These are phyloP conservation scores for Yamadazyma akitaensis DNA, from an alignment of 805 yeast species.

Conservation along the genomic window DNA sequence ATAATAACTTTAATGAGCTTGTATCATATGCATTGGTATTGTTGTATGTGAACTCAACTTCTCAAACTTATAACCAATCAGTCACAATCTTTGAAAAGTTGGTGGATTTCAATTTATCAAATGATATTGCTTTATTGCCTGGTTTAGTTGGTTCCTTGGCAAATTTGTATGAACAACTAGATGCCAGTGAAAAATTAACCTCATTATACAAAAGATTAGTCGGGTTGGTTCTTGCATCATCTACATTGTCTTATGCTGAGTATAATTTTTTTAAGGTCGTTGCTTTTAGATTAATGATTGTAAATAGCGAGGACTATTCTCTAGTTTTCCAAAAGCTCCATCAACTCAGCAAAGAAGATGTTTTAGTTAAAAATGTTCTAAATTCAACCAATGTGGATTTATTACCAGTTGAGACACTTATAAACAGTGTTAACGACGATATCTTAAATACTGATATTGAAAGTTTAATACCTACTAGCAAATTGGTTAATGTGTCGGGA, in stretches of 20 bases:
- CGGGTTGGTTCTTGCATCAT: constrained; percentile 12
- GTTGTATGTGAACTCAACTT: constrained; percentile 21
- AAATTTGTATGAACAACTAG: constrained; percentile 46
- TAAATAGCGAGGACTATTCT: constrained; percentile 14
- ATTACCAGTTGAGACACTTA: constrained; percentile 22
- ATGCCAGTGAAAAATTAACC: constrained; percentile 30
- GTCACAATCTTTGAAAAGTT: constrained; percentile 34
- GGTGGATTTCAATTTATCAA: constrained; percentile 11
- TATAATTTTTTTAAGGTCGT: constrained; percentile 28
- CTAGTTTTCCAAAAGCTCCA: constrained; percentile 21
- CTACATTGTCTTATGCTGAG: constrained; percentile 9
- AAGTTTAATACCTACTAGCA: constrained; percentile 17
- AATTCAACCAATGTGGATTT: constrained; percentile 17
- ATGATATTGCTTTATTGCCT: constrained; percentile 34
- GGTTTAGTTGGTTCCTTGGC: constrained; percentile 50
- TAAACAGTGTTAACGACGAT: constrained; percentile 20
- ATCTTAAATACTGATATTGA: constrained; percentile 31
- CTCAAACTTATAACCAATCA: constrained; percentile 28
- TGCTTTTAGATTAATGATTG: constrained; percentile 27
- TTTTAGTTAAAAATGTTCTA: constrained; percentile 20
- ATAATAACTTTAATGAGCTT: constrained; percentile 13
- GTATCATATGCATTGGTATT: constrained; percentile 28
- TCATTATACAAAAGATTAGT: constrained; percentile 17
- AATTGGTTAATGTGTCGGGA: not conserved
- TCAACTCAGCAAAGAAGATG: constrained; percentile 21